Percentiles rank a stretch among this genome's conserved stretches.
These are phyloP conservation scores for Nitzschia putrida DNA, from an alignment of 108 stramenopile genomes.

Conservation along the genomic window DNA sequence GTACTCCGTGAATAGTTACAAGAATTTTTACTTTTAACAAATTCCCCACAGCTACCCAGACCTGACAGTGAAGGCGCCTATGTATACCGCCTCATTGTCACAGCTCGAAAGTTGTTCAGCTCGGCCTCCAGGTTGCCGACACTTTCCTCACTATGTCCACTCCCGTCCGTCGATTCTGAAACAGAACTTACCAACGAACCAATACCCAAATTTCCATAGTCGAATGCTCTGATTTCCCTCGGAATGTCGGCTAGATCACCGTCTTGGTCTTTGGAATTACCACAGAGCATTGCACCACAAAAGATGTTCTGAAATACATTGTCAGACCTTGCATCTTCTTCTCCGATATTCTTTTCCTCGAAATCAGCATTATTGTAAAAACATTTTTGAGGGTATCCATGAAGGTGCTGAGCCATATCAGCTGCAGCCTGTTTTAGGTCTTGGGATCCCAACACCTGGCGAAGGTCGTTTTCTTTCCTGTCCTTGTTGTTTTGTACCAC, in stretches of 20 bases:
- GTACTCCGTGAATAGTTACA: too few relatives aligned
- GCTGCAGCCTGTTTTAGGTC: conserved; percentile 9
- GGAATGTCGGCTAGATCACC: conserved; percentile 15
- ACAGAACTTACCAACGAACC: conserved; percentile 27
- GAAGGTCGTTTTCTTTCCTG: conserved; percentile 18
- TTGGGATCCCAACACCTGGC: conserved; percentile 15
- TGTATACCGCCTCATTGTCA: background rate
- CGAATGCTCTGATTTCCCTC: conserved; percentile 10
- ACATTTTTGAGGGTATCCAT: background rate
- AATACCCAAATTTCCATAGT: conserved; percentile 9
- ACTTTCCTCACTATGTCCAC: conserved; percentile 13
- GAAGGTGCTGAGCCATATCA: background rate
- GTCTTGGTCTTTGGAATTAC: background rate
- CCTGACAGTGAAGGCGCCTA: background rate
- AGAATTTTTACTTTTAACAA: too few relatives aligned
- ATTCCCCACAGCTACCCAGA: too few relatives aligned
- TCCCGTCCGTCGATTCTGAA: conserved; percentile 37
- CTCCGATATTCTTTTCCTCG: background rate
- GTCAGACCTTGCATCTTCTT: background rate
- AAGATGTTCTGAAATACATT: conserved; percentile 16
- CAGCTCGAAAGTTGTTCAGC: conserved; percentile 7
- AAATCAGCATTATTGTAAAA: conserved; percentile 1
- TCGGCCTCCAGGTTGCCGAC: conserved; percentile 16
- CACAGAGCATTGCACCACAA: conserved; percentile 22
- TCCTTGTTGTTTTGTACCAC: conserved; percentile 13